Base-by-base conservation (phyloP, 2,329 filamentous ascomycete species). In the Apiospora sp. region DNA sequence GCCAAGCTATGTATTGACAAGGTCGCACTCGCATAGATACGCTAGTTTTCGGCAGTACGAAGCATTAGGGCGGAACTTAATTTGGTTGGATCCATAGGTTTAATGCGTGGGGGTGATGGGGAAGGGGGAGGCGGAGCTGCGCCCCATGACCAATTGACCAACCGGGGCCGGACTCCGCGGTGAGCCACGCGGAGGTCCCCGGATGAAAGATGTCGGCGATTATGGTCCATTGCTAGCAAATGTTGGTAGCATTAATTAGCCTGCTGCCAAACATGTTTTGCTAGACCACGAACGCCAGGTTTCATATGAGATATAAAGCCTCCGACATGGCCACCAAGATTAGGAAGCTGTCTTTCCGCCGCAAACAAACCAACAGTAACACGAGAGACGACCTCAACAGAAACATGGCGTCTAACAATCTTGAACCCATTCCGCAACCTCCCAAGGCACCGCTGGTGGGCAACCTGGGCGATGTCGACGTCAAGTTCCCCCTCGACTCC, bases 391-490 rank as follows among this genome's bases (percentile, higher is more conserved):
- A 22, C 27, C 27, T 19, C 30, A 3, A 16, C 27, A 67, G 10
- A 3, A 6, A 14, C 1, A 67, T 67, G 64, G 64, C 64, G 22
- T 22, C 34, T 8, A 14, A 43, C 13, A 30, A 30, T 30, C 19
- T 67, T 6, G 64, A 43, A 44, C 64, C 37, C 34, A 67, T 67
- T 16, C 64, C 64, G 3, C 64, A 67, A 10, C 64, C 64, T 7
- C 43, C 64, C 64, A 67, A 41, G 22, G 43, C 64, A 37, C 61
- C 61, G 1, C 27, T 67, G 3, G 30, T 67, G 34, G 61, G 61
- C 34, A 67, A 67, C 22, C 37, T 67, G 34, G 37, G 37, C 2
- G n/a, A 44, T 24, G 37, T 67, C 37, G 64, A 67, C 64, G 37
- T 67, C n/a, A 44, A 67, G 22, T 67, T n/a, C 24, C 37, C 43